These are phyloP conservation scores for Solanum ossicruentum DNA, from an alignment of 257 asterid genomes.

Conservation along the genomic window DNA sequence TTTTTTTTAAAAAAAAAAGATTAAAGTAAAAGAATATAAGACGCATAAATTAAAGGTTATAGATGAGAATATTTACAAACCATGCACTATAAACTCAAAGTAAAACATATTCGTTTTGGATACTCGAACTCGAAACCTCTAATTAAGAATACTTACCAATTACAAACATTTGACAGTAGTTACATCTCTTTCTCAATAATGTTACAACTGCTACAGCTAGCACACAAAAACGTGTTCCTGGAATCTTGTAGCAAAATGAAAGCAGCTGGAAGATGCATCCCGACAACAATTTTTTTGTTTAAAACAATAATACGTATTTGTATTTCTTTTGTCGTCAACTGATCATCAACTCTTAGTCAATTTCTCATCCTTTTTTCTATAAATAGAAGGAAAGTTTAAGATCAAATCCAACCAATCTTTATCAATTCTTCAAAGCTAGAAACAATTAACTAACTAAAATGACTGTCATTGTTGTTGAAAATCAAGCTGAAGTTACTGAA, in stretches of 20 bases:
- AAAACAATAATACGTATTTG: neutral
- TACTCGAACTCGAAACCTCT: neutral
- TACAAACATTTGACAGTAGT: too few relatives aligned
- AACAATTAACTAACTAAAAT: neutral
- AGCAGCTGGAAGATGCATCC: neutral
- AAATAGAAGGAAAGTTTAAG: neutral
- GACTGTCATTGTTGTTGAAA: neutral
- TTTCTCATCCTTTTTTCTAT: neutral
- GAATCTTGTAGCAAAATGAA: neutral
- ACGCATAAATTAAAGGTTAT: too few relatives aligned
- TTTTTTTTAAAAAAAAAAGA: too few relatives aligned
- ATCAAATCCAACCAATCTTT: neutral
- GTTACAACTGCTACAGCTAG: neutral
- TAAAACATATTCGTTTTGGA: neutral
- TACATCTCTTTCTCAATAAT: neutral
- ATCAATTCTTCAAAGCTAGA: neutral
- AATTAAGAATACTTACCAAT: too few relatives aligned
- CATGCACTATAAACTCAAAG: neutral
- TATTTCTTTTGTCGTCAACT: neutral
- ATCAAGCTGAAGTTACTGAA: neutral
- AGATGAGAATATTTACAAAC: too few relatives aligned
- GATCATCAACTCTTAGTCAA: neutral
- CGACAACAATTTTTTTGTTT: neutral
- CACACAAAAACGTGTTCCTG: neutral
- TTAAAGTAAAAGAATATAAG: too few relatives aligned